Conservation (phyloP, 305 asterid genomes). For the Fraxinus latifolia region DNA sequence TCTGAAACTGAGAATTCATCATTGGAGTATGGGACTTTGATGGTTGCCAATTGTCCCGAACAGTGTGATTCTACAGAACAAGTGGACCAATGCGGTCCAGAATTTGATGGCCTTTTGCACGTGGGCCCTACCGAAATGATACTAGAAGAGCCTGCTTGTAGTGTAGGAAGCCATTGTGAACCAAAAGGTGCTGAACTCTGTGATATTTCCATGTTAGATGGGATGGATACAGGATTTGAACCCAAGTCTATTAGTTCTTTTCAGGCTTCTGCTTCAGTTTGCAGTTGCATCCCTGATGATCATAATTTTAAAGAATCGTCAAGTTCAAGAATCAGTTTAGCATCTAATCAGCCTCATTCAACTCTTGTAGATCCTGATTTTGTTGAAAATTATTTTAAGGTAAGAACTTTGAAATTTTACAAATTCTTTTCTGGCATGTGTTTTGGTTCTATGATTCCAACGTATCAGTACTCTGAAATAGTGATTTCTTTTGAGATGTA, state of each 20-base stretch:
- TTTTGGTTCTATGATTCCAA: slow-evolving; percentile 1
- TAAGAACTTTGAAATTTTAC: slow-evolving; percentile 25
- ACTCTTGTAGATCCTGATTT: slow-evolving; percentile 78
- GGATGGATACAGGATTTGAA: slow-evolving; percentile 32
- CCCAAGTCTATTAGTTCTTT: slow-evolving; percentile 32
- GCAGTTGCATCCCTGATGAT: slow-evolving; percentile 34
- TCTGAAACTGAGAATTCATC: slow-evolving; percentile 34
- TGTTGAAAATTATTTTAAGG: slow-evolving; percentile 94
- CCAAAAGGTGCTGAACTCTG: slow-evolving; percentile 35
- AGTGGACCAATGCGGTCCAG: slow-evolving; percentile 26
- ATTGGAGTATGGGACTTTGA: slow-evolving; percentile 17
- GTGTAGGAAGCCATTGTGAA: slow-evolving; percentile 44
- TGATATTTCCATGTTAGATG: slow-evolving; percentile 41
- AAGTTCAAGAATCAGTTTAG: slow-evolving; percentile 43
- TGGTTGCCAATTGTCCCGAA: slow-evolving; percentile 32
- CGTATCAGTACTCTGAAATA: not conserved
- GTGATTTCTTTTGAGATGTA: not conserved
- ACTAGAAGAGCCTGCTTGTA: slow-evolving; percentile 44
- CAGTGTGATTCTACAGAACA: slow-evolving; percentile 42
- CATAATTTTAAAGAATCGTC: slow-evolving; percentile 34
- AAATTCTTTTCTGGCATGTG: slow-evolving; percentile 3
- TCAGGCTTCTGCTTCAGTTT: slow-evolving; percentile 37
- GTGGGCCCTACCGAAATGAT: slow-evolving; percentile 25
- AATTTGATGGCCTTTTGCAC: slow-evolving; percentile 34
- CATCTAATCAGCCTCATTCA: slow-evolving; percentile 60